Conservation (phyloP, 2,329 filamentous ascomycete species). For the Apiospora koreana region DNA sequence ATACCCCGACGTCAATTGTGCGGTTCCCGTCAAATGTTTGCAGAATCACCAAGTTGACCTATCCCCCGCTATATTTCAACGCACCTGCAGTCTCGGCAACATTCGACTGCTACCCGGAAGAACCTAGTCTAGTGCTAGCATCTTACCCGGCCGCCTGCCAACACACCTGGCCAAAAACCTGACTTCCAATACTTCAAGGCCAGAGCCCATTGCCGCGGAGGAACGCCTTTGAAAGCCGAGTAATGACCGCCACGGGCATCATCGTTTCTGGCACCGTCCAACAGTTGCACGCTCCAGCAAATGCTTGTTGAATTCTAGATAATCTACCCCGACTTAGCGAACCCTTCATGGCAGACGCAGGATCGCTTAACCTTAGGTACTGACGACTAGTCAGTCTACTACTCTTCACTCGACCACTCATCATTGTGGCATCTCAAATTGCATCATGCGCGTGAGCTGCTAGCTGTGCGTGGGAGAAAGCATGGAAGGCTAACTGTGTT, state of each 20-base stretch:
- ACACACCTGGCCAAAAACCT: slow-evolving; percentile 3
- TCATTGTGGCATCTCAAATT: slow-evolving; percentile 14
- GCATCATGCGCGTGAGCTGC: slow-evolving; percentile 14
- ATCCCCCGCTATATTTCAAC: not conserved
- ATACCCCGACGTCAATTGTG: not conserved
- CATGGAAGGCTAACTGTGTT: slow-evolving; percentile 15
- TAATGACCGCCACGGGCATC: not conserved
- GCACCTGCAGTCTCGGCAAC: slow-evolving; percentile 6
- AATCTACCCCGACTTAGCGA: not conserved
- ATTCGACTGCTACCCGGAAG: slow-evolving; percentile 5
- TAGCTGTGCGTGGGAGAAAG: slow-evolving; percentile 10
- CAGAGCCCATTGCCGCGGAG: not conserved
- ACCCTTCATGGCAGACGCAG: not conserved
- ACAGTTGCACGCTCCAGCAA: not conserved
- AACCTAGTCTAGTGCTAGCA: slow-evolving; percentile 1
- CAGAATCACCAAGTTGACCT: not conserved
- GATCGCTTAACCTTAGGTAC: no score
- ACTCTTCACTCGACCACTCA: not conserved
- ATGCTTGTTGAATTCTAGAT: not conserved
- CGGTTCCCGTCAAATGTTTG: not conserved
- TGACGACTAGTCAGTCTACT: not conserved
- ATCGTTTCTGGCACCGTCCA: not conserved
- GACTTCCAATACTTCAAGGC: not conserved
- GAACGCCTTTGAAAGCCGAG: not conserved
- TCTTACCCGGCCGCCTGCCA: slow-evolving; percentile 2